Evolutionary conservation across 371 early-diverging fungal genomes (phyloP), one percentile per base, ranked within the genome.

Genomic region (Mortierella sp.): DNA sequence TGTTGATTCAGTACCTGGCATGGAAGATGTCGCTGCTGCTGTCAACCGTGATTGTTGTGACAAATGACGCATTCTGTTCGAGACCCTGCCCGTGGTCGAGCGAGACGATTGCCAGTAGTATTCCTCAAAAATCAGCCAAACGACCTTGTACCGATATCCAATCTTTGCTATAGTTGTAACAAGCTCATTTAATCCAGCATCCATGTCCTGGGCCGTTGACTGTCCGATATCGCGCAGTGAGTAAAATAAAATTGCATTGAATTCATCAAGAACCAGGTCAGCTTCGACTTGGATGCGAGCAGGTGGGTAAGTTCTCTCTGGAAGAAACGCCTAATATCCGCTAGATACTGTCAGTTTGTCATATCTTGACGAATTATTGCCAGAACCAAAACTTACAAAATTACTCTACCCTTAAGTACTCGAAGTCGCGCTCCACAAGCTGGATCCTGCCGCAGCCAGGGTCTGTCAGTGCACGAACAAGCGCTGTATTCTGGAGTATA

Each of bases 111-210:
- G 32, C 58, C 66, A 63, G 14, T 19, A 46, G 41, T 65, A 64
- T 43, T 71, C 72, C 14, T 71, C 72, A 23, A 71, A 44, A 34
- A 71, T 60, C n/a, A 71, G 5, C 72, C 72, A 71, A 0, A 71
- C 15, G 0, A 31, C 30, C 23, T 50, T 64, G 41, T 64, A 71
- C 34, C 72, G 60, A 11, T 60, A 60, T 3, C 60, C 72, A 1
- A 71, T 56, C 52, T 60, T 54, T 2, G 50, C 52, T n/a, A 71
- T 26, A 3, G 34, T 50, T 12, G 37, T 11, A 19, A 56, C 23
- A 17, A 71, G 57, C 21, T 60, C 60, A 21, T 64, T 56, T 32
- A 71, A 23, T n/a, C 72, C 72, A 6, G 51, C 60, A 15, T 60
- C 31, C 14, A 39, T 41, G 39, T 71, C 60, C 28, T 64, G 47